A percentile compares a stretch with the other conserved stretches of the same genome.
Evolutionary conservation across 164 flowering plant genomes (phyloP).

Genomic region (Liquidambar formosana): DNA sequence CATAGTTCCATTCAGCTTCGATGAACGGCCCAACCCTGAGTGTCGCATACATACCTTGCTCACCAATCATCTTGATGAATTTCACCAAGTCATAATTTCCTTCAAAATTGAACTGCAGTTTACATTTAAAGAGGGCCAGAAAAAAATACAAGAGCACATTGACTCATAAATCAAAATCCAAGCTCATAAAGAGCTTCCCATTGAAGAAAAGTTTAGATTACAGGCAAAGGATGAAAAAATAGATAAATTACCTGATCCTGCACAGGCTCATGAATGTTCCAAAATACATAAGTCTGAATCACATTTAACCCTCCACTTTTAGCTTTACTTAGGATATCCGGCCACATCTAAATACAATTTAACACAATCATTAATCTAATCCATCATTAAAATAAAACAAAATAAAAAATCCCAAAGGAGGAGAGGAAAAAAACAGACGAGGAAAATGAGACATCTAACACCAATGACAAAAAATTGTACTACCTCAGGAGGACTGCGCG

Average conservation of each 20-base stretch:
- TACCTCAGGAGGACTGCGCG: conserved; percentile 69
- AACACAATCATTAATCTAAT: conserved; percentile 6
- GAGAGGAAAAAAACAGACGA: no score
- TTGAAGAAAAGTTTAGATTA: no score
- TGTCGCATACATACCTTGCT: conserved; percentile 38
- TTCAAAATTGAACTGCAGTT: conserved; percentile 36
- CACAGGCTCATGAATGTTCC: conserved; percentile 70
- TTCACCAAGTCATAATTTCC: conserved; percentile 45
- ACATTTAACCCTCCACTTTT: conserved; percentile 58
- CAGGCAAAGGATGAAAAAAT: no score
- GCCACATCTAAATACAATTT: conserved; percentile 41
- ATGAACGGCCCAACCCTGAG: conserved; percentile 60
- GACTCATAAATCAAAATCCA: neutral
- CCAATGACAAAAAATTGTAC: neutral
- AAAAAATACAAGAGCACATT: no score
- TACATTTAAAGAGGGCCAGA: neutral
- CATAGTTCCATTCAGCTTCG: conserved; percentile 65
- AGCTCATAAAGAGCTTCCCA: no score
- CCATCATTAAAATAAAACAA: neutral
- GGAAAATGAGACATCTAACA: no score
- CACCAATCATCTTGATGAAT: conserved; percentile 40
- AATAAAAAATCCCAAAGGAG: no score
- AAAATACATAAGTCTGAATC: conserved; percentile 73
- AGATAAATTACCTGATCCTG: conserved; percentile 51
- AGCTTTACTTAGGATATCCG: conserved; percentile 38